phyloP scores from a whole-genome alignment of 2,329 filamentous ascomycete genomes.

The Fusarium sp. region DNA sequence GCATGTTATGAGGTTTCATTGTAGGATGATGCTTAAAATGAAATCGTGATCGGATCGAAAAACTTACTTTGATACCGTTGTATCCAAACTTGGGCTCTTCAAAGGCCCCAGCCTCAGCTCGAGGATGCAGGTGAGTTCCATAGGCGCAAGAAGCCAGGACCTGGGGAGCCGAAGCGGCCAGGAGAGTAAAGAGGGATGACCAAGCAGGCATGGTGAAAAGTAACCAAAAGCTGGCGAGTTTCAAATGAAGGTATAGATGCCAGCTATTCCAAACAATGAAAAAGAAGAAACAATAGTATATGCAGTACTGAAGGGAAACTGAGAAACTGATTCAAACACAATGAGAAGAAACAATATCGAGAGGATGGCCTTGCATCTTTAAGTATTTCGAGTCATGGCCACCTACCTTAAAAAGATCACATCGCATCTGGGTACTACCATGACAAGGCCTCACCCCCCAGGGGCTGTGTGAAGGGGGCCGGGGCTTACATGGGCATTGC shows the following conservation, averaged over 20 bases:
- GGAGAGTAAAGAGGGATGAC: constrained; percentile 14
- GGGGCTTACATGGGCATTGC: constrained; percentile 3
- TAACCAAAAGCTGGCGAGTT: background rate
- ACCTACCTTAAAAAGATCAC: background rate
- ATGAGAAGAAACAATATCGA: background rate
- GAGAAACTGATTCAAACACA: background rate
- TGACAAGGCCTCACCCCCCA: background rate
- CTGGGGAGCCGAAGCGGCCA: constrained; percentile 32
- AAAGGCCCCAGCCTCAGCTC: constrained; percentile 46
- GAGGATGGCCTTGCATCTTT: background rate
- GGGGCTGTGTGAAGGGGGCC: constrained; percentile 1
- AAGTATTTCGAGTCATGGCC: background rate
- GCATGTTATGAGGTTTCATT: background rate
- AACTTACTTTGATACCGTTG: constrained; percentile 49
- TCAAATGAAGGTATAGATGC: background rate
- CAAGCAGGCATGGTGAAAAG: constrained; percentile 21
- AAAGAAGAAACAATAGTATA: background rate
- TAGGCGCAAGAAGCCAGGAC: constrained; percentile 53
- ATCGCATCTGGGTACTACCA: background rate
- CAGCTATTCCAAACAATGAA: background rate
- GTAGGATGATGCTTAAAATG: background rate
- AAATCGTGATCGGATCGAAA: background rate
- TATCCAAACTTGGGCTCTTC: constrained; percentile 54
- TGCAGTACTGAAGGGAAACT: background rate
- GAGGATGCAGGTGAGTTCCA: constrained; percentile 52